Conservation (phyloP, 768 basidiomycete genomes). For the Leccinum variicolor region DNA sequence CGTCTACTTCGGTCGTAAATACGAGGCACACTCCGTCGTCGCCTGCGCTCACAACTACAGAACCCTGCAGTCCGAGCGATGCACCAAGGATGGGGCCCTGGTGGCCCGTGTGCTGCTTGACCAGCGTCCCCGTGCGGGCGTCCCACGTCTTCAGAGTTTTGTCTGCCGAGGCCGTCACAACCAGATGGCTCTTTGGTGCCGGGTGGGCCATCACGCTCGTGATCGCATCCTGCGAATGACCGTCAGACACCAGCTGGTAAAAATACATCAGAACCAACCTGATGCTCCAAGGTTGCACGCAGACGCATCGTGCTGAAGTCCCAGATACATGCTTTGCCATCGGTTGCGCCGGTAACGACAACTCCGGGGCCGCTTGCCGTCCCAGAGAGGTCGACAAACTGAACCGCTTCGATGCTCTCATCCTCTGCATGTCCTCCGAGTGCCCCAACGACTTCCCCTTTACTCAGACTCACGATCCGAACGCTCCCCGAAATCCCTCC, state of each 20-base stretch:
- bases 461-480: constrained; percentile 81
- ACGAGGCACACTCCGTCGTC: constrained; percentile 89
- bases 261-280: constrained; percentile 45
- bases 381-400: constrained; percentile 73
- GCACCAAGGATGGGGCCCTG: constrained; percentile 72
- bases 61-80: constrained; percentile 65
- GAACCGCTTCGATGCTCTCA: constrained; percentile 85
- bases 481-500: constrained; percentile 86
- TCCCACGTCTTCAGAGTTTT: constrained; percentile 90
- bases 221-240: constrained; percentile 70
- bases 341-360: constrained; percentile 85
- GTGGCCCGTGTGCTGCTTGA: constrained; percentile 84
- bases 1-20: constrained; percentile 56
- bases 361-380: constrained; percentile 51
- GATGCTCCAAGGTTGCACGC: constrained; percentile 77
- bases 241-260: background rate
- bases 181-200: constrained; percentile 65
- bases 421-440: constrained; percentile 83
- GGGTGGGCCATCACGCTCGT: constrained; percentile 78
- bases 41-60: constrained; percentile 79
- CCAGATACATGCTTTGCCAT: constrained; percentile 94
- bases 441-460: constrained; percentile 76
- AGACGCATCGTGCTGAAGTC: constrained; percentile 85
- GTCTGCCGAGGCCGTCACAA: constrained; percentile 88
- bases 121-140: constrained; percentile 72